These are phyloP conservation scores for Trypanosomatidae sp. DNA, from an alignment of 208 protist species.

Conservation along the genomic window DNA sequence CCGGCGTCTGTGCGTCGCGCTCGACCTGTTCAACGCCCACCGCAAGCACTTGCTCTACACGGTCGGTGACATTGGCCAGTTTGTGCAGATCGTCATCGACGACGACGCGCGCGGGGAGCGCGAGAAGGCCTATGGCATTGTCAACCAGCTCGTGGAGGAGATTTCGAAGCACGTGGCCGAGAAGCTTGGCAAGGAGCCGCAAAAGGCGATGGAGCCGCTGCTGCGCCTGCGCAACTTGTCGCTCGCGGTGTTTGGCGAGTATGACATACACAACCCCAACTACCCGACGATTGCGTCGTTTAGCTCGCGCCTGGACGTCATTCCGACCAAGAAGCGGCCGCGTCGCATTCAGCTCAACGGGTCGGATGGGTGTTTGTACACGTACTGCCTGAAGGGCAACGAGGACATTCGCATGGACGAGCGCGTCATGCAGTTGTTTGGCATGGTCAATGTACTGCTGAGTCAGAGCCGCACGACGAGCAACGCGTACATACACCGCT, in stretches of 20 bases:
- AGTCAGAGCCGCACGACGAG: constrained; percentile 73
- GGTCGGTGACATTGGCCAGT: constrained; percentile 83
- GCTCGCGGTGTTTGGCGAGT: constrained; percentile 96
- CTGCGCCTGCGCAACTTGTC: constrained; percentile 91
- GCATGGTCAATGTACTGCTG: constrained; percentile 99
- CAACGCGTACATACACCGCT: constrained; percentile 89
- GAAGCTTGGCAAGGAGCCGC: constrained; percentile 88
- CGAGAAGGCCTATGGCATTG: constrained; percentile 69
- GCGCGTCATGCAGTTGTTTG: constrained; percentile 99
- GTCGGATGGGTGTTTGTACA: constrained; percentile 94
- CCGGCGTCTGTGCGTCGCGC: constrained; percentile 38
- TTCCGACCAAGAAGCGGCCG: constrained; percentile 99
- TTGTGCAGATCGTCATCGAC: constrained; percentile 71
- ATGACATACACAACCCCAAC: constrained; percentile 75
- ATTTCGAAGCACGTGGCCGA: constrained; percentile 93
- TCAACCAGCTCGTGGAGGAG: constrained; percentile 94
- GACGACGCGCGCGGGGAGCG: constrained; percentile 57
- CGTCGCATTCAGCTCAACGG: constrained; percentile 95
- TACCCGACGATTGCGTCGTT: constrained; percentile 93
- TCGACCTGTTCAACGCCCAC: constrained; percentile 75
- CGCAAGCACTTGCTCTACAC: constrained; percentile 71
- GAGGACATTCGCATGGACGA: constrained; percentile 99
- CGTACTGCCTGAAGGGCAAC: constrained; percentile 98
- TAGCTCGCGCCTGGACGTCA: constrained; percentile 91
- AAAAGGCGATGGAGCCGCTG: constrained; percentile 93